These are phyloP conservation scores for Fusarium redolens DNA, from an alignment of 2,329 filamentous ascomycete genomes.

Conservation along the genomic window DNA sequence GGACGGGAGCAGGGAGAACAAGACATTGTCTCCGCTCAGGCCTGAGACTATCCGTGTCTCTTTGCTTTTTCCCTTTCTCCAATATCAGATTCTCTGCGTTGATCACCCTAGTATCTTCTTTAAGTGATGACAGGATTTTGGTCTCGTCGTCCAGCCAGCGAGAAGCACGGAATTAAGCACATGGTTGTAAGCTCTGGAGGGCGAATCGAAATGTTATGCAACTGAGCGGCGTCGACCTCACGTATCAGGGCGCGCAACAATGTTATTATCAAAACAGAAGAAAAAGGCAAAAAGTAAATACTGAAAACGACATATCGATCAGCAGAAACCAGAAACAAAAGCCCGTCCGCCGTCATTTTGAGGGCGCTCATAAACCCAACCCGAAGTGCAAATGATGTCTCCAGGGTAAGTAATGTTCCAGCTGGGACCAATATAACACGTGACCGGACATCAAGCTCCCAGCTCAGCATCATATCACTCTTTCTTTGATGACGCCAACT, in stretches of 20 bases:
- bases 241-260: neutral
- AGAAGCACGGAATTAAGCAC: conserved; percentile 7
- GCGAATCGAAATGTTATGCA: conserved; percentile 3
- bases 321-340: neutral
- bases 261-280: neutral
- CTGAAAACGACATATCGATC: neutral
- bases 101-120: neutral
- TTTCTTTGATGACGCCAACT: conserved; percentile 34
- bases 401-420: accelerated
- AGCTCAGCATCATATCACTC: conserved; percentile 19
- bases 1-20: conserved; percentile 22
- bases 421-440: accelerated
- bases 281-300: neutral
- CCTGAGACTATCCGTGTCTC: neutral
- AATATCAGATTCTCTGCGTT: neutral
- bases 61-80: neutral
- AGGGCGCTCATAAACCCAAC: neutral
- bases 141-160: conserved; percentile 24
- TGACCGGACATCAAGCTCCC: neutral
- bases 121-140: neutral
- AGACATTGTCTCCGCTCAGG: conserved; percentile 15
- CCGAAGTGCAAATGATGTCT: neutral
- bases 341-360: neutral
- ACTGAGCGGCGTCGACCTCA: neutral
- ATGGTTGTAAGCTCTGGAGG: neutral